Evolutionary conservation across 768 basidiomycete genomes (phyloP).

Genomic region (Termitomyces sp.): DNA sequence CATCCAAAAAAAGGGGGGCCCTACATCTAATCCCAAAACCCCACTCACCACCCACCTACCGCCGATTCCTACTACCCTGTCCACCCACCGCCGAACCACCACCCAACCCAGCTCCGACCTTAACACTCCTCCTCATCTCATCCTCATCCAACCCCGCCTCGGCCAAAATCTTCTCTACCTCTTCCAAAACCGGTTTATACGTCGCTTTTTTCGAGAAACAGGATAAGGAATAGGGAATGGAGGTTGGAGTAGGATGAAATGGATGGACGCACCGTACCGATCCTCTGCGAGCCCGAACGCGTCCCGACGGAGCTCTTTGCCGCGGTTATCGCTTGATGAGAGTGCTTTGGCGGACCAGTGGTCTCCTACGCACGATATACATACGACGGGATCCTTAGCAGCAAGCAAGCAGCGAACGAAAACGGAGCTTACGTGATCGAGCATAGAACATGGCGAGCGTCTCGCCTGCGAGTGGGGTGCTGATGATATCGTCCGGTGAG

Average conservation of each 20-base stretch:
- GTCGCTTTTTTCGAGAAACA: constrained; percentile 44
- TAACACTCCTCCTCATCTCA: constrained; percentile 67
- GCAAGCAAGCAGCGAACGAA: too few relatives aligned
- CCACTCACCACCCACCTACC: constrained; percentile 9
- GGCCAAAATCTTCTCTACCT: constrained; percentile 78
- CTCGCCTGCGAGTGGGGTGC: constrained; percentile 83
- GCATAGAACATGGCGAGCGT: constrained; percentile 81
- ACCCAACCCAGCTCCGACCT: constrained; percentile 37
- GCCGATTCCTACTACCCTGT: constrained; percentile 52
- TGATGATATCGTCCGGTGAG: constrained; percentile 66
- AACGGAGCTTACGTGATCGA: constrained; percentile 56
- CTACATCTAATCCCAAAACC: too few relatives aligned
- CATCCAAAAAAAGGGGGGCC: too few relatives aligned
- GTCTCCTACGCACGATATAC: constrained; percentile 46
- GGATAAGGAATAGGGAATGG: background rate
- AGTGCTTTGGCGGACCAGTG: constrained; percentile 79
- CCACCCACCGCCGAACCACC: constrained; percentile 29
- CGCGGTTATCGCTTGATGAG: constrained; percentile 54
- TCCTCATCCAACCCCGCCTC: constrained; percentile 86
- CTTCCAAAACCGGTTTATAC: constrained; percentile 79
- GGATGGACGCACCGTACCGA: constrained; percentile 66
- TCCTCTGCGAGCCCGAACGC: constrained; percentile 76
- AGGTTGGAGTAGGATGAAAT: too few relatives aligned
- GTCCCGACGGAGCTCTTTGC: constrained; percentile 74
- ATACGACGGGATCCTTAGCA: too few relatives aligned